Percentiles rank a stretch among this genome's conserved stretches.
Conservation (phyloP, 768 basidiomycete genomes). For the Cystobasidium tubakii region DNA sequence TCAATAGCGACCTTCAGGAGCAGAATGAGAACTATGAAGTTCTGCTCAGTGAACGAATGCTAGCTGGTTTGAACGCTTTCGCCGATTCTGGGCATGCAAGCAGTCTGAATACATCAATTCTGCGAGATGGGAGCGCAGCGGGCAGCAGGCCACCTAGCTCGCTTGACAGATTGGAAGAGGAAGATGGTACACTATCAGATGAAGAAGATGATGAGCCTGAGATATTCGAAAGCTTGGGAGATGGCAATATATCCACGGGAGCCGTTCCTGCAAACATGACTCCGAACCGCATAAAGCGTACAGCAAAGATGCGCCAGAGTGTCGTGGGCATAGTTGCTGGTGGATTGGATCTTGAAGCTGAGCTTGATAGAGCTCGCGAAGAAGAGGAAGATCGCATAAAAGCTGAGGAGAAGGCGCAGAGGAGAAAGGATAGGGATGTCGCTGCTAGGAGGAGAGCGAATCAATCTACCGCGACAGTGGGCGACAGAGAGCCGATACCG, state of each 20-base stretch:
- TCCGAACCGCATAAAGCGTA: not conserved
- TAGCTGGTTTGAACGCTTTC: conserved; percentile 62
- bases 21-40: conserved; percentile 98
- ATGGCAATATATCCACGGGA: conserved; percentile 34
- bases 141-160: conserved; percentile 36
- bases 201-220: conserved; percentile 37
- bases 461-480: not conserved
- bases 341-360: conserved; percentile 43
- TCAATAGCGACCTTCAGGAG: conserved; percentile 70
- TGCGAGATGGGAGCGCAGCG: conserved; percentile 26
- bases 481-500: not conserved
- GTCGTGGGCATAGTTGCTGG: conserved; percentile 11
- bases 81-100: conserved; percentile 45
- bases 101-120: conserved; percentile 51
- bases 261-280: conserved; percentile 38
- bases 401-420: not conserved
- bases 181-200: conserved; percentile 20
- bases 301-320: conserved; percentile 4
- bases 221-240: conserved; percentile 39
- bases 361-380: conserved; percentile 41
- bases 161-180: conserved; percentile 5
- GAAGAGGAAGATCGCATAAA: conserved; percentile 31
- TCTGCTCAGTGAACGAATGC: conserved; percentile 78
- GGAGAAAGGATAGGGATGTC: conserved; percentile 14
- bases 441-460: conserved; percentile 19